Base-by-base conservation (phyloP, 1,139 yeast genomes). In the Pichia sp. region DNA sequence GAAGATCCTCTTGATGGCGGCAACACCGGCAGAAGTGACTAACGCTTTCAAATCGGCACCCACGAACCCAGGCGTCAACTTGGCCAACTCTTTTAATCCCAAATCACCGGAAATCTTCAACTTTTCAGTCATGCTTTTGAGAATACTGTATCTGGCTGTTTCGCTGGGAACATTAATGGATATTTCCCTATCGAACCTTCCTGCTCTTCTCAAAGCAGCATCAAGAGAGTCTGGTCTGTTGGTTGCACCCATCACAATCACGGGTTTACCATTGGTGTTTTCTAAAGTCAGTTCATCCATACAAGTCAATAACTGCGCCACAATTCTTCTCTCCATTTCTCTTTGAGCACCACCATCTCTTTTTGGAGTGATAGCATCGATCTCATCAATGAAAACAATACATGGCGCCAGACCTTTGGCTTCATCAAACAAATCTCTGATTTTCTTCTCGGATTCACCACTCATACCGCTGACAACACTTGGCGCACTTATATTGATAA, bases 391-490 rank as follows among this genome's bases (percentile, higher is more conserved):
- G 59, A 92, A 92, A 44, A 92, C 75, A 37, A 92, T 67, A 63
- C 97, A 90, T 3, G 98, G 98, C 1, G 98, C 98, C 47, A 88
- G 62, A 6, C 75, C 58, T 57, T 83, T 85, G 3, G 98, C 98
- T 60, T 94, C 98, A 39, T 88, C 97, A 58, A 92, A 92, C 37
- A 92, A 71, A 51, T 92, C 98, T 51, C 98, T 72, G 23, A 92
- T 72, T 60, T 90, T 90, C 69, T 92, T 92, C 61, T 94, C 98
- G 48, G 94, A 81, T 64, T 92, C 99, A 39, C 98, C 98, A n/a
- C 96, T 86, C 98, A 92, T 92, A n/a, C 99, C 98, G 48, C 96
- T 85, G 0, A 92, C 97, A 5, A 94, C 87, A 1, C 96, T 85
- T 1, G 98, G 98, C 0, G 99, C 98, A 27, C 95, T 85, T 1